phyloP scores from a whole-genome alignment of 345 rosid genomes.

The Eucalyptus paniculata region DNA sequence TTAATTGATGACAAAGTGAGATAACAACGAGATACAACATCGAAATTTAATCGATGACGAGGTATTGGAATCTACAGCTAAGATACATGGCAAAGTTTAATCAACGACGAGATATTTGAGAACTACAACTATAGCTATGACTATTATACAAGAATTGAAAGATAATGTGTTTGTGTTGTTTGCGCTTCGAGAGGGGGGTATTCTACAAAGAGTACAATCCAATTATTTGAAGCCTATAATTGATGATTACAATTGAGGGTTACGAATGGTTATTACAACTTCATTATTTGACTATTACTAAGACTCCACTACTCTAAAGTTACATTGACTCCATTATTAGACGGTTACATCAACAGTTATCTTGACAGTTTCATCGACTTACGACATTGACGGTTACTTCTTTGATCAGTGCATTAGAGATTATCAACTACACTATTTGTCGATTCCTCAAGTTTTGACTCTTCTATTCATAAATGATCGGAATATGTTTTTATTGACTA shows the following conservation, averaged over 20 bases:
- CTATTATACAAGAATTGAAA: neutral
- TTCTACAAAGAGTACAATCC: neutral
- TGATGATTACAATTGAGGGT: neutral
- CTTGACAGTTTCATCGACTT: neutral
- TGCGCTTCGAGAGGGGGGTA: accelerated
- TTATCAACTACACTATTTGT: neutral
- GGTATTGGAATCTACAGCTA: neutral
- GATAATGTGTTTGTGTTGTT: neutral
- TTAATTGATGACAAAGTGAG: neutral
- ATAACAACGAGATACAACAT: neutral
- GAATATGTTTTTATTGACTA: neutral
- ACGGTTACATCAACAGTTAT: neutral
- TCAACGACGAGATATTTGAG: neutral
- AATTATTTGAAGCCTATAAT: neutral
- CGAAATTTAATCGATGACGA: accelerated
- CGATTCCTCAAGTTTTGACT: neutral
- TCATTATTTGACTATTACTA: neutral
- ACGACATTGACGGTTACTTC: accelerated
- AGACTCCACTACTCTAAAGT: neutral
- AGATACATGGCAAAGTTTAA: neutral
- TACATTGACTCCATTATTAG: neutral
- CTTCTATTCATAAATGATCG: neutral
- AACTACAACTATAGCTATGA: neutral
- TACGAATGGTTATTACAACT: neutral
- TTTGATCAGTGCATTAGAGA: neutral